Evolutionary conservation across 108 stramenopile species (phyloP).

Genomic region (Asterionellopsis glacialis): DNA sequence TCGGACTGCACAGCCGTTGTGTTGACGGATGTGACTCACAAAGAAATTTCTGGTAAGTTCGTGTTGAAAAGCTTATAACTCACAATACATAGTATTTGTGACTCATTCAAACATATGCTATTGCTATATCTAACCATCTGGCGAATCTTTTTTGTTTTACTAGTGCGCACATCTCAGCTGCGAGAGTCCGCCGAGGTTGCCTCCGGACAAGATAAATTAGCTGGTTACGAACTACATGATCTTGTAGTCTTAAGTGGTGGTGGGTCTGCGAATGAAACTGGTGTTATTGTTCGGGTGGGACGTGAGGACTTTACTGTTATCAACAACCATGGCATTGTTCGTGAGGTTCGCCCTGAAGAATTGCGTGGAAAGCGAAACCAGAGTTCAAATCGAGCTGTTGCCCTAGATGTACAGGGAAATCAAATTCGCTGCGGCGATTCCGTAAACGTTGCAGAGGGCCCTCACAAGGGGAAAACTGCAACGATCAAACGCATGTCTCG

Average conservation of each 20-base stretch:
- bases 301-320: slow-evolving; percentile 90
- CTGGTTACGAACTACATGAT: slow-evolving; percentile 87
- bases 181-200: slow-evolving; percentile 85
- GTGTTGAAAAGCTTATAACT: neutral
- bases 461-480: slow-evolving; percentile 84
- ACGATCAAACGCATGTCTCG: slow-evolving; percentile 90
- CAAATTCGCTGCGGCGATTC: slow-evolving; percentile 82
- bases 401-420: slow-evolving; percentile 84
- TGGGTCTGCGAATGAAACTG: slow-evolving; percentile 86
- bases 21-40: slow-evolving; percentile 88
- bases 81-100: no score
- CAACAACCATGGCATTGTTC: slow-evolving; percentile 83
- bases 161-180: slow-evolving; percentile 77
- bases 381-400: slow-evolving; percentile 76
- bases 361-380: slow-evolving; percentile 84
- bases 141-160: neutral
- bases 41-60: slow-evolving; percentile 73
- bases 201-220: slow-evolving; percentile 82
- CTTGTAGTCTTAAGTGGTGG: slow-evolving; percentile 87
- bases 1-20: slow-evolving; percentile 84
- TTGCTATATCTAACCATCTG: neutral
- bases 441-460: slow-evolving; percentile 84
- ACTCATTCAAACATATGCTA: neutral
- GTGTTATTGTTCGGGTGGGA: slow-evolving; percentile 89
- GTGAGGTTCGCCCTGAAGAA: slow-evolving; percentile 86